Evolutionary conservation across 1,139 yeast species (phyloP).

Genomic region (Magnusiomyces tetraspermus): DNA sequence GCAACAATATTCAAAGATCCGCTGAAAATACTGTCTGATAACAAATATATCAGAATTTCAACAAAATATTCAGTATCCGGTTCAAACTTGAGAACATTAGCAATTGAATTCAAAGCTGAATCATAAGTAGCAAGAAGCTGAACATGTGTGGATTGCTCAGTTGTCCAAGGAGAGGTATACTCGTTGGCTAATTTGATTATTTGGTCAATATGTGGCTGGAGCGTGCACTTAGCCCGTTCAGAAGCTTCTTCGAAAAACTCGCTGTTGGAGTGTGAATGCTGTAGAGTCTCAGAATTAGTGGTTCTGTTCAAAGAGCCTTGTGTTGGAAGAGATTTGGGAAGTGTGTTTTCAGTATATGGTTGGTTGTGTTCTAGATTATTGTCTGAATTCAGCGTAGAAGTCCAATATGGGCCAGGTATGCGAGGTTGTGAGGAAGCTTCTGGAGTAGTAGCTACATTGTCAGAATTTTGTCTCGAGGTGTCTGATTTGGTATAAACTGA

Average conservation of each 20-base stretch:
- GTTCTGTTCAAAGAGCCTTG: too few relatives aligned
- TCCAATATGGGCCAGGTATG: constrained; percentile 19
- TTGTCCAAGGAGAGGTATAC: constrained; percentile 38
- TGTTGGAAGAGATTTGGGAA: too few relatives aligned
- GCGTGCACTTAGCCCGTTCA: too few relatives aligned
- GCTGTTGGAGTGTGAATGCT: too few relatives aligned
- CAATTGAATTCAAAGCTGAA: neutral
- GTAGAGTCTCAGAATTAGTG: too few relatives aligned
- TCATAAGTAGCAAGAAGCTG: constrained; percentile 49
- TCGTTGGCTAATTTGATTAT: constrained; percentile 30
- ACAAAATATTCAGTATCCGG: neutral
- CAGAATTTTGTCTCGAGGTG: constrained; percentile 16
- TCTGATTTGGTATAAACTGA: constrained; percentile 81
- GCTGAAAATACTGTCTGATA: constrained; percentile 56
- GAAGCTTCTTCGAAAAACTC: too few relatives aligned
- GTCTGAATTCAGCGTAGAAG: too few relatives aligned
- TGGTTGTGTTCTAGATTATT: constrained; percentile 23
- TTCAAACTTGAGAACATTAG: neutral
- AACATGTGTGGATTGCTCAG: too few relatives aligned
- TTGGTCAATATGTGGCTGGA: constrained; percentile 41
- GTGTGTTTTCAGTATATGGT: too few relatives aligned
- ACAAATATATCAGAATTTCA: constrained; percentile 5
- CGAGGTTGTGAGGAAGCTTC: constrained; percentile 14
- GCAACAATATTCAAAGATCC: constrained; percentile 55
- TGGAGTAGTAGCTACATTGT: constrained; percentile 17